Percentiles rank a stretch among this genome's conserved stretches.
phyloP scores from a whole-genome alignment of 805 yeast species.

The Suhomyces canberraensis region DNA sequence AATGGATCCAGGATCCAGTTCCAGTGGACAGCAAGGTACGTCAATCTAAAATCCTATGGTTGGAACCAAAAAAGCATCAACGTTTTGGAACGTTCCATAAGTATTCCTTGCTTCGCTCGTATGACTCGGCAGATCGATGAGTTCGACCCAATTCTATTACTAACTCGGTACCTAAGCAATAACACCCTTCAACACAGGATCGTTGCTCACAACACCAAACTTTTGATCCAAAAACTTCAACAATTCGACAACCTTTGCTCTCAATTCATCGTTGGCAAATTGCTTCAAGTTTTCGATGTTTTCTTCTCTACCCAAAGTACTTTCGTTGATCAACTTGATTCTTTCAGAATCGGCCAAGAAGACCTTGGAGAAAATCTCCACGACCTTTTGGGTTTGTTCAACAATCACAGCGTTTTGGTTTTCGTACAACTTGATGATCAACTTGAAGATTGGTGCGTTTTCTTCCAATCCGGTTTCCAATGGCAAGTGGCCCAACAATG shows the following conservation, averaged over 20 bases:
- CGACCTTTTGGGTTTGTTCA: conserved; percentile 55
- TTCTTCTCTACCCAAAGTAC: conserved; percentile 84
- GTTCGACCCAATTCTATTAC: too few relatives aligned
- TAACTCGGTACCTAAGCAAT: too few relatives aligned
- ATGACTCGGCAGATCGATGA: too few relatives aligned
- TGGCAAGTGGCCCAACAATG: conserved; percentile 79
- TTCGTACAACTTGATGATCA: conserved; percentile 70
- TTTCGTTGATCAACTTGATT: conserved; percentile 62
- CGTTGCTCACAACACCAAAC: conserved; percentile 59
- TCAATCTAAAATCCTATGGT: too few relatives aligned
- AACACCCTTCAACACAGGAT: conserved; percentile 44
- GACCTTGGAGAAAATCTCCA: conserved; percentile 65
- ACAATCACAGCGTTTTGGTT: conserved; percentile 54
- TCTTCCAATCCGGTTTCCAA: conserved; percentile 87
- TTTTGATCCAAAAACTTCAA: conserved; percentile 69
- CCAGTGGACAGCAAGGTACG: too few relatives aligned
- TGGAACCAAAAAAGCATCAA: too few relatives aligned
- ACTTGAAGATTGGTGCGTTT: conserved; percentile 82
- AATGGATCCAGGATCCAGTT: too few relatives aligned
- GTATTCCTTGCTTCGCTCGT: too few relatives aligned
- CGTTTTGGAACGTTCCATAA: too few relatives aligned
- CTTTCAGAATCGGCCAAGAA: conserved; percentile 75
- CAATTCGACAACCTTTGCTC: conserved; percentile 61
- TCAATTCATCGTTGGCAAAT: conserved; percentile 68
- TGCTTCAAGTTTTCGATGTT: conserved; percentile 74